A percentile compares a stretch with the other conserved stretches of the same genome.
Conservation (phyloP, 108 stramenopile genomes). For the Cyclostephanos tholiformis region DNA sequence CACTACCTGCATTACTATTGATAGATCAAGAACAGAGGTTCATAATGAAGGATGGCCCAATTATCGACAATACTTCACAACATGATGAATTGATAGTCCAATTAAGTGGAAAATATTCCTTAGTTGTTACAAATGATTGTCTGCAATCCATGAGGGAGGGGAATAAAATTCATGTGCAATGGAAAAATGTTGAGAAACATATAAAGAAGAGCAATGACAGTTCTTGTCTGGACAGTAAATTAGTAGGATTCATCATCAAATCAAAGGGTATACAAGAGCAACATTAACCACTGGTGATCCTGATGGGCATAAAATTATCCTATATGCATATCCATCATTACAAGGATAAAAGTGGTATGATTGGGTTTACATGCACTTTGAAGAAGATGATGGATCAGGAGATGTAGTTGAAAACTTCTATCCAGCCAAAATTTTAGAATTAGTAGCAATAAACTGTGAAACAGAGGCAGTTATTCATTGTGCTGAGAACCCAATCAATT, state of each 20-base stretch:
- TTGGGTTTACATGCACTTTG: not conserved
- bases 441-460: not conserved
- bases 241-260: too few relatives aligned
- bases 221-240: too few relatives aligned
- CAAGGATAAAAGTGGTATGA: not conserved
- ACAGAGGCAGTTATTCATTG: not conserved
- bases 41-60: too few relatives aligned
- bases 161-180: too few relatives aligned
- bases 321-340: not conserved
- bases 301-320: not conserved
- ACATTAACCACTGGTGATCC: too few relatives aligned
- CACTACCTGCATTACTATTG: not conserved
- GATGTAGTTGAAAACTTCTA: too few relatives aligned
- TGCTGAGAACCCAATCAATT: not conserved
- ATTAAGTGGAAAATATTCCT: too few relatives aligned
- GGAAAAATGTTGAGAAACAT: too few relatives aligned
- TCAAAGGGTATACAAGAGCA: not conserved
- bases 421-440: not conserved
- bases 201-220: too few relatives aligned
- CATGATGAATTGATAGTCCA: not conserved
- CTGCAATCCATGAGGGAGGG: too few relatives aligned
- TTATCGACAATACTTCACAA: too few relatives aligned
- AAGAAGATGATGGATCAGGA: not conserved
- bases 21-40: not conserved
- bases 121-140: too few relatives aligned